Percentiles rank a stretch among this genome's conserved stretches.
Evolutionary conservation across 352 stramenopile genomes (phyloP).

Genomic region (Albugo laibachii): DNA sequence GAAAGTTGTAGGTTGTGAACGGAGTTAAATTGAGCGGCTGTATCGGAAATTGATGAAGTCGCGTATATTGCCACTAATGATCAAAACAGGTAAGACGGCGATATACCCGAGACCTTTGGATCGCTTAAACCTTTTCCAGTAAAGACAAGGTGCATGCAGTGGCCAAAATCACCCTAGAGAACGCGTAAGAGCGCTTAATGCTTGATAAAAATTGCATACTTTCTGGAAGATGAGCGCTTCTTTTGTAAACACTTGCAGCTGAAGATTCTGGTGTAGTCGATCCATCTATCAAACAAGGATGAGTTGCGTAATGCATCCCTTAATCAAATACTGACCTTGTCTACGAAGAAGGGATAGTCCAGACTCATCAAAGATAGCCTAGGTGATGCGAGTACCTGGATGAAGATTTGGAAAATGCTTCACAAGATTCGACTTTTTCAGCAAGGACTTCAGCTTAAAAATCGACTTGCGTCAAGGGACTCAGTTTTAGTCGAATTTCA

Average conservation of each 20-base stretch:
- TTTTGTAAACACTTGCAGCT: slow-evolving; percentile 21
- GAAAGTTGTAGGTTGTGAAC: slow-evolving; percentile 8
- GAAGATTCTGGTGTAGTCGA: slow-evolving; percentile 53
- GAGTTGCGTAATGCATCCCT: too few relatives aligned
- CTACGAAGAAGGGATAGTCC: too few relatives aligned
- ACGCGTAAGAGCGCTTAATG: neutral
- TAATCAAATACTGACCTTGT: too few relatives aligned
- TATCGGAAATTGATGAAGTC: neutral
- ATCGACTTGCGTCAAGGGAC: too few relatives aligned
- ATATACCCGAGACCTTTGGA: neutral
- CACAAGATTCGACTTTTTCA: too few relatives aligned
- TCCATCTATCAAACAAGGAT: slow-evolving; percentile 18
- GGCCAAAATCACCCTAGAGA: slow-evolving; percentile 36
- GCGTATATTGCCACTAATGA: neutral
- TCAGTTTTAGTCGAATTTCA: too few relatives aligned
- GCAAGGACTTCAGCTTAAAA: too few relatives aligned
- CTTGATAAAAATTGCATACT: slow-evolving; percentile 7
- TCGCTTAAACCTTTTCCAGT: slow-evolving; percentile 29
- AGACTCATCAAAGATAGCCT: too few relatives aligned
- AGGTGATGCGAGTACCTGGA: too few relatives aligned
- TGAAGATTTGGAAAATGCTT: too few relatives aligned
- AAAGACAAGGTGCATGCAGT: slow-evolving; percentile 66
- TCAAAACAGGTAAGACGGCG: neutral
- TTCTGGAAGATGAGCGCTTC: slow-evolving; percentile 37
- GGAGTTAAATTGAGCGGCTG: slow-evolving; percentile 33